Evolutionary conservation across 441 rosid species (phyloP).

Genomic region (Rhodomyrtus psidioides): DNA sequence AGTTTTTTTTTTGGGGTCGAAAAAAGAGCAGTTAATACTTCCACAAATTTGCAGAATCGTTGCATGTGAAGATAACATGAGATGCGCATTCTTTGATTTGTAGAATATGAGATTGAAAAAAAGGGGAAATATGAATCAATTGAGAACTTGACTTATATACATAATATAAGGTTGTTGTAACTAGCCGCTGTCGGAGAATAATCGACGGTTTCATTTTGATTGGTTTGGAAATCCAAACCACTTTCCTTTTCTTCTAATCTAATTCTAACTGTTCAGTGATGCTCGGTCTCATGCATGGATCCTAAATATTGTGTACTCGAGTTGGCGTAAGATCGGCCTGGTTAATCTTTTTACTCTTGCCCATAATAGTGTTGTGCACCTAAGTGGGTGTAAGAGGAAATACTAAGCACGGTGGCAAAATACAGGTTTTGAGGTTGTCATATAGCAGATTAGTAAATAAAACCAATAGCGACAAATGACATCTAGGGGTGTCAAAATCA

Average conservation of each 20-base stretch:
- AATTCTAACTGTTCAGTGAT: neutral
- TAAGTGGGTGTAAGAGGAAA: too few relatives aligned
- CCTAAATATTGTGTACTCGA: neutral
- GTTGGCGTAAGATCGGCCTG: neutral
- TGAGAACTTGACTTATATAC: neutral
- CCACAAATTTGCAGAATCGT: neutral
- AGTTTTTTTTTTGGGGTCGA: neutral
- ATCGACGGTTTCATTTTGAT: neutral
- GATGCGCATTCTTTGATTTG: neutral
- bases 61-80: neutral
- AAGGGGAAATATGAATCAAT: neutral
- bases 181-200: neutral
- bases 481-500: too few relatives aligned
- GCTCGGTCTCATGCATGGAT: neutral
- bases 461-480: too few relatives aligned
- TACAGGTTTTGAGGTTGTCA: too few relatives aligned
- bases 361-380: neutral
- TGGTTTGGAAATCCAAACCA: neutral
- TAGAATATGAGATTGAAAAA: neutral
- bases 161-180: neutral
- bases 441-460: too few relatives aligned
- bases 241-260: neutral
- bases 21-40: neutral
- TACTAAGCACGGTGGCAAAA: too few relatives aligned
- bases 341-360: neutral